Base-by-base conservation (phyloP, 2,329 filamentous ascomycete genomes). In the Atkinsonella hypoxylon region DNA sequence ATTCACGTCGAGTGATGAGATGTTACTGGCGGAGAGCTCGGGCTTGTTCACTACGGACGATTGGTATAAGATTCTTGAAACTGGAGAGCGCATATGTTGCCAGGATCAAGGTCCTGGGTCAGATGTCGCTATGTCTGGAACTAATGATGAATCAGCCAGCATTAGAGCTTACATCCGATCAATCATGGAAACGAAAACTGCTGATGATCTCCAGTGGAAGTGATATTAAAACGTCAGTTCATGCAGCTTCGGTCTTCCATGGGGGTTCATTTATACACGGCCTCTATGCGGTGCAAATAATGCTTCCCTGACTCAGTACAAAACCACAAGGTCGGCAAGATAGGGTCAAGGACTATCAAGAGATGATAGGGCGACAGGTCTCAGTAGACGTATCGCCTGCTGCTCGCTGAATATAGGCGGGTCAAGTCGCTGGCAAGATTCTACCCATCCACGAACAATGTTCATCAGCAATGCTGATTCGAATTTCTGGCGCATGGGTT, bases 11-110 rank as follows among this genome's bases (percentile, higher is more conserved):
- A 73, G 81, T 48, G 79, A 83, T 9, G 81, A 87, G 53, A 70
- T 95, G 48, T 68, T 96, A 20, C 68, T 95, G 41, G 82, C 79
- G 34, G 87, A 95, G 68, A 95, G 89, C 60, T 82, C 91, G 59
- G 91, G 91, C 0, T 69, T 70, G 3, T 97, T 96, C 62, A 79
- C 80, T 45, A 73, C 86, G 56, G 75, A 81, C 13, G 82, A 85
- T 55, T 96, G 90, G 89, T 79, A 89, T 51, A 70, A 75, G 42
- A 79, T 86, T 17, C 79, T 82, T 56, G 75, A 82, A 54, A 70
- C 74, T 43, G 89, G 85, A 34, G 75, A 81, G 61, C 68, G 70
- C 39, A 73, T 83, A 45, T 95, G 89, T 65, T 83, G 75, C 58
- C 60, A 65, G 50, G 63, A 61, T 49, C 59, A 60, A 30, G 65